Base-by-base conservation (phyloP, 257 asterid genomes). In the Fraxinus excelsior region DNA sequence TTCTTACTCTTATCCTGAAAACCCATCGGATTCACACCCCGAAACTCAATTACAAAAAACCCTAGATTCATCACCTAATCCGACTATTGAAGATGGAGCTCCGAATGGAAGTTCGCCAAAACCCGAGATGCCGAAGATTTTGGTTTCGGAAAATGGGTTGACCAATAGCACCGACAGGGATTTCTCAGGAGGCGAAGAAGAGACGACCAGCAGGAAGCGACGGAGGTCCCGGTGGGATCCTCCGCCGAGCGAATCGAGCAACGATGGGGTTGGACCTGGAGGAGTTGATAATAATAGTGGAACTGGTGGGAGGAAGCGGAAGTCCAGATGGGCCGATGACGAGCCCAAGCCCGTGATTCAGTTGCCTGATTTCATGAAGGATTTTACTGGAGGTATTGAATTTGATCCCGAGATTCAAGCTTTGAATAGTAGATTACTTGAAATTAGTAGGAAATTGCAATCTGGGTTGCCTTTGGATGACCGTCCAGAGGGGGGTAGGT, bases 321-420 rank as follows among this genome's bases (percentile, higher is more conserved):
- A 87, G 84, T 94, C 99, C 16, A 83, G 99, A 83, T 94, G 99
- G 99, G 88, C 99, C 3, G 98, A 92, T 60, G 99, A 92, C 76
- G 68, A 62, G 2, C 68, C 68, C 68, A 91, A 90, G 75, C 94
- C 94, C 11, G 77, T 86, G 78, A 80, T 94, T 83, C 97, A 87
- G 85, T 78, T 94, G 73, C 98, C 98, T 2, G 97, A 91, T 85
- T 94, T 94, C 68, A 62, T 62, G 68, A 62, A 62, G 32, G 68
- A 62, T 62, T 62, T 62, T 31, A 26, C 68, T 26, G 68, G 68
- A 62, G 68, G 68, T 62, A 62, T 62, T 62, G 68, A 62, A 62
- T 62, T 62, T 26, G 68, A 94, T 80, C 98, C 99, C 2, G 97
- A 92, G 81, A 80, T 94, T 72, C 99, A 94, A 75, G 88, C 93